Percentiles rank a stretch among this genome's conserved stretches.
Evolutionary conservation across 129 eudicot genomes (phyloP).

Genomic region (Arctium lappa): DNA sequence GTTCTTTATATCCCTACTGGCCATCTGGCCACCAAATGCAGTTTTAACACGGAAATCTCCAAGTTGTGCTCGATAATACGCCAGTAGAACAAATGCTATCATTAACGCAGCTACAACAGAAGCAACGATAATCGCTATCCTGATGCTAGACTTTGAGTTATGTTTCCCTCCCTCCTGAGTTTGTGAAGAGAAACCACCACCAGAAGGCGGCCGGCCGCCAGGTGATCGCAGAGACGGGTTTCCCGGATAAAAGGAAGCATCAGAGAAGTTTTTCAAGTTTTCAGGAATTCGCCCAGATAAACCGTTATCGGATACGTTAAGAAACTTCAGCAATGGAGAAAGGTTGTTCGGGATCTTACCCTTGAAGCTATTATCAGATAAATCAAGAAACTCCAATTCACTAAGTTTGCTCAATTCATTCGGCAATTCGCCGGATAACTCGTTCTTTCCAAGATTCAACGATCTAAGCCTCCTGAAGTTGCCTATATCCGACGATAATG

Average conservation of each 20-base stretch:
- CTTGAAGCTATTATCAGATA: conserved; percentile 62
- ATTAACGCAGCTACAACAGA: conserved; percentile 77
- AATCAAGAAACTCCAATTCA: conserved; percentile 68
- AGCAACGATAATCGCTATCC: conserved; percentile 75
- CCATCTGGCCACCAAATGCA: conserved; percentile 50
- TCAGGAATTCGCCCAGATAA: conserved; percentile 65
- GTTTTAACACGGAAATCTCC: conserved; percentile 55
- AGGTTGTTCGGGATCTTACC: conserved; percentile 71
- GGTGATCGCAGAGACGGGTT: conserved; percentile 46
- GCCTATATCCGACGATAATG: conserved; percentile 60
- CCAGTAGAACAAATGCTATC: conserved; percentile 72
- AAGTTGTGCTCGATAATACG: conserved; percentile 64
- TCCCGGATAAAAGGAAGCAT: conserved; percentile 75
- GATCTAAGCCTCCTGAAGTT: conserved; percentile 63
- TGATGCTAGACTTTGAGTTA: conserved; percentile 51
- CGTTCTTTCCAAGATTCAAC: conserved; percentile 71
- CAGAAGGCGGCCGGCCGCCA: conserved; percentile 7
- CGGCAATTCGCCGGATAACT: conserved; percentile 73
- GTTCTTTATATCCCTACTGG: conserved; percentile 55
- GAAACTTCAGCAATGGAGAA: conserved; percentile 45
- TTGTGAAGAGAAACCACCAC: conserved; percentile 21
- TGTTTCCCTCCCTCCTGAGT: conserved; percentile 22
- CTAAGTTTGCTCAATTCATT: conserved; percentile 59
- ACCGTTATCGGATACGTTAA: conserved; percentile 64
- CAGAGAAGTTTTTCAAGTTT: conserved; percentile 56